Evolutionary conservation across 257 asterid genomes (phyloP).

Genomic region (Leptodermis oblonga): DNA sequence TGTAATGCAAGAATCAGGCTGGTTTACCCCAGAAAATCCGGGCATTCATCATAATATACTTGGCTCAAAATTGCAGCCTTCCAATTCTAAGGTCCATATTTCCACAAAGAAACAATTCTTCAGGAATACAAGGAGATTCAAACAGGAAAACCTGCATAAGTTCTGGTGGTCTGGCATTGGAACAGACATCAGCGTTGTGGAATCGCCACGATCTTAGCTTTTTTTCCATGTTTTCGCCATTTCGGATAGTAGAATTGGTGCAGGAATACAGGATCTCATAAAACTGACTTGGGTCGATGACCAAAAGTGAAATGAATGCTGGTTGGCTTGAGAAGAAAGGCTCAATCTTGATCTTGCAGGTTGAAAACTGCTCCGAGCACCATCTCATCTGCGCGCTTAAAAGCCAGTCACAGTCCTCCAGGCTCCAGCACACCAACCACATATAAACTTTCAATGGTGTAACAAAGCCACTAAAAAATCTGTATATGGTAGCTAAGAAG

Average conservation of each 20-base stretch:
- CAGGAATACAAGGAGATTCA: background rate
- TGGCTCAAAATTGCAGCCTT: too few species aligned
- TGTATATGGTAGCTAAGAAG: background rate
- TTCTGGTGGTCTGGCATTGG: background rate
- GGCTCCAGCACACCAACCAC: background rate
- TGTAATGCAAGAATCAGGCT: background rate
- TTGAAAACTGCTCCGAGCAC: background rate
- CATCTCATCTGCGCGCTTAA: background rate
- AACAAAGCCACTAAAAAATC: background rate
- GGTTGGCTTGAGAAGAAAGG: background rate
- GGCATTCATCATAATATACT: background rate
- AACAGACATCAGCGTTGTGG: background rate
- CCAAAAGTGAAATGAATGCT: background rate
- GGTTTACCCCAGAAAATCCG: background rate
- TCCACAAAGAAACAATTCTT: background rate
- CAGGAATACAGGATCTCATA: background rate
- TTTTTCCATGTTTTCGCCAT: conserved; percentile 1
- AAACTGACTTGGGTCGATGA: background rate
- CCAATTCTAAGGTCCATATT: background rate
- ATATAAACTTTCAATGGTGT: background rate
- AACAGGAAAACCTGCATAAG: background rate
- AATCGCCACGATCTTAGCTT: background rate
- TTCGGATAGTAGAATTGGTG: too few species aligned
- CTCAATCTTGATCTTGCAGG: background rate
- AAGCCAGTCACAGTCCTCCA: too few species aligned